These are phyloP conservation scores for Phanerochaete carnosa DNA, from an alignment of 768 basidiomycete species.

Conservation along the genomic window DNA sequence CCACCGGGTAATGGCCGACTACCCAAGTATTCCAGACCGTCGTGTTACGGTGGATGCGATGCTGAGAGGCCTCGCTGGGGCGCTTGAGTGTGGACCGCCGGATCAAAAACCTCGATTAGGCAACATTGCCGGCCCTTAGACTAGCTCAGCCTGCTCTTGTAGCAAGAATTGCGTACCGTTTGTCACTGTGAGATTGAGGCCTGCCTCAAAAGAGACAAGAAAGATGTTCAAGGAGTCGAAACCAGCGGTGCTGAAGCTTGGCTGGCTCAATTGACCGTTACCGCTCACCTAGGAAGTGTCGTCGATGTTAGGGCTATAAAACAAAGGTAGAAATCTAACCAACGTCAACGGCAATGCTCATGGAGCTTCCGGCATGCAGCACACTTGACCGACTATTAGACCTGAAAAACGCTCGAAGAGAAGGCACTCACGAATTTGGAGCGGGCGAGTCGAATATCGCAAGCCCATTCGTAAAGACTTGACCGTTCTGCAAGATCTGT, in stretches of 20 bases:
- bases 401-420: neutral
- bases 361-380: constrained; percentile 22
- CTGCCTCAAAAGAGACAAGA: constrained; percentile 36
- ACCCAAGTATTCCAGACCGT: too few relatives aligned
- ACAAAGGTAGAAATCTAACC: neutral
- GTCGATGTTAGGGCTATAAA: neutral
- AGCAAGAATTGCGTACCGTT: constrained; percentile 32
- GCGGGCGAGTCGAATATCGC: constrained; percentile 22
- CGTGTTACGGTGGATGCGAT: too few relatives aligned
- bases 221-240: constrained; percentile 37
- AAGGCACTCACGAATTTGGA: constrained; percentile 6
- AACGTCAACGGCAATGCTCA: constrained; percentile 30
- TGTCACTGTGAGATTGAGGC: constrained; percentile 40
- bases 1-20: neutral
- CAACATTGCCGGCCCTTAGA: too few relatives aligned
- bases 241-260: constrained; percentile 17
- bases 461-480: constrained; percentile 26
- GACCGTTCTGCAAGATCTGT: constrained; percentile 18
- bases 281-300: constrained; percentile 30
- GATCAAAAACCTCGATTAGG: too few relatives aligned
- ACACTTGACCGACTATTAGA: constrained; percentile 10
- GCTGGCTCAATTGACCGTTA: constrained; percentile 33
- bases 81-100: too few relatives aligned
- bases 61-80: too few relatives aligned
- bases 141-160: constrained; percentile 36